Evolutionary conservation across 345 rosid genomes (phyloP).

Genomic region (Citrus inodora): DNA sequence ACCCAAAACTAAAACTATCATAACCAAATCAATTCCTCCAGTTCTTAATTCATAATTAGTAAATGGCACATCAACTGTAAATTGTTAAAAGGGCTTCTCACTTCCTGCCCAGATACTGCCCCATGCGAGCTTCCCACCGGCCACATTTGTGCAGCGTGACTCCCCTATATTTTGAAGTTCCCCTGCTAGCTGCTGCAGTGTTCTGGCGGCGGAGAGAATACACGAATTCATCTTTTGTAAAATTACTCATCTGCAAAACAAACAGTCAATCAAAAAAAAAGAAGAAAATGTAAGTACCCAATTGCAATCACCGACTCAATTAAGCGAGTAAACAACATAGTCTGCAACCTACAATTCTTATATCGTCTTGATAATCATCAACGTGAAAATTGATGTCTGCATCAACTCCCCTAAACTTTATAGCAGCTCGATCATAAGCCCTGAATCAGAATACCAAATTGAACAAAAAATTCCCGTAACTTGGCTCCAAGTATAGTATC

Average conservation of each 20-base stretch:
- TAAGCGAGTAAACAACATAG: background rate
- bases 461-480: background rate
- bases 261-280: background rate
- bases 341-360: conserved; percentile 45
- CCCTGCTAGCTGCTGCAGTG: conserved; percentile 61
- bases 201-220: conserved; percentile 71
- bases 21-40: conserved; percentile 6
- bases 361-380: conserved; percentile 62
- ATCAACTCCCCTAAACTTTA: conserved; percentile 73
- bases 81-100: conserved; percentile 20
- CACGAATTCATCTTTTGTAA: conserved; percentile 73
- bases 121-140: conserved; percentile 83
- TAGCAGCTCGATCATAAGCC: conserved; percentile 90
- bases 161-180: conserved; percentile 69
- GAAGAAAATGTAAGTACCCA: background rate
- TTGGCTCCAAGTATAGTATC: background rate
- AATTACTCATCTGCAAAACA: conserved; percentile 46
- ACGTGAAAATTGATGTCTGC: conserved; percentile 77
- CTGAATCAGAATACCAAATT: conserved; percentile 25
- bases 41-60: background rate
- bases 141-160: conserved; percentile 79
- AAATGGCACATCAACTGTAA: background rate
- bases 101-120: conserved; percentile 81
- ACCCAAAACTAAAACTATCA: conserved; percentile 16
- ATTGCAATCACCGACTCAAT: background rate